Evolutionary conservation across 306 rosid species (phyloP).

Genomic region (Pterocarpus santalinus): DNA sequence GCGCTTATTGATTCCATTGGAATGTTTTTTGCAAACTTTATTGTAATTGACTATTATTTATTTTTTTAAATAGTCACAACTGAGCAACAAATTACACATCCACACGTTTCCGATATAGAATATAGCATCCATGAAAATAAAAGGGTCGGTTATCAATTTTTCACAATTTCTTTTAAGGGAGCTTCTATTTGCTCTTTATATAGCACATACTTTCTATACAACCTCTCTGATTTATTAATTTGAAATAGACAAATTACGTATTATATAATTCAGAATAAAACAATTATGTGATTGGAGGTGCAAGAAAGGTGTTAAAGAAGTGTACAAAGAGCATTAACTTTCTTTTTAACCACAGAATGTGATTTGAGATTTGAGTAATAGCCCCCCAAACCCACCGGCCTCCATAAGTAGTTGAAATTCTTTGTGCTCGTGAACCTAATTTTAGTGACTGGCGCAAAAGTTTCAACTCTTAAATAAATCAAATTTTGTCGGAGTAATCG

Average conservation of each 20-base stretch:
- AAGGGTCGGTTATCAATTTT: constrained; percentile 18
- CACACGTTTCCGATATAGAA: constrained; percentile 34
- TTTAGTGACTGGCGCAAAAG: constrained; percentile 11
- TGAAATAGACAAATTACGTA: not conserved
- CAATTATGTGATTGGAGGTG: not conserved
- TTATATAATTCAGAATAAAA: not conserved
- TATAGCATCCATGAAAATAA: constrained; percentile 31
- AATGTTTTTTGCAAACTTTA: constrained; percentile 28
- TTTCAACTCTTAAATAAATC: not conserved
- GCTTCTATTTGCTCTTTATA: not conserved
- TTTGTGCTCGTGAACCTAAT: constrained; percentile 29
- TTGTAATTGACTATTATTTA: constrained; percentile 33
- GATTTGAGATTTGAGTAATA: not conserved
- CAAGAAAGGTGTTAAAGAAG: not conserved
- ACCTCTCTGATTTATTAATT: constrained; percentile 12
- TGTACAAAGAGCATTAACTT: not conserved
- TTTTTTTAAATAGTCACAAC: not conserved
- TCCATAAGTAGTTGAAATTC: not conserved
- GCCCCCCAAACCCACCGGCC: not conserved
- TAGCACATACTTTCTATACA: not conserved
- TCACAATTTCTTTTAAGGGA: not conserved
- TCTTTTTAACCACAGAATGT: not conserved
- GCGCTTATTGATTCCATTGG: constrained; percentile 21
- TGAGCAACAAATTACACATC: constrained; percentile 10
- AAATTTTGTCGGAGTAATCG: too few species aligned